Base-by-base conservation (phyloP, 129 eudicot species). In the Helianthus annuus region DNA sequence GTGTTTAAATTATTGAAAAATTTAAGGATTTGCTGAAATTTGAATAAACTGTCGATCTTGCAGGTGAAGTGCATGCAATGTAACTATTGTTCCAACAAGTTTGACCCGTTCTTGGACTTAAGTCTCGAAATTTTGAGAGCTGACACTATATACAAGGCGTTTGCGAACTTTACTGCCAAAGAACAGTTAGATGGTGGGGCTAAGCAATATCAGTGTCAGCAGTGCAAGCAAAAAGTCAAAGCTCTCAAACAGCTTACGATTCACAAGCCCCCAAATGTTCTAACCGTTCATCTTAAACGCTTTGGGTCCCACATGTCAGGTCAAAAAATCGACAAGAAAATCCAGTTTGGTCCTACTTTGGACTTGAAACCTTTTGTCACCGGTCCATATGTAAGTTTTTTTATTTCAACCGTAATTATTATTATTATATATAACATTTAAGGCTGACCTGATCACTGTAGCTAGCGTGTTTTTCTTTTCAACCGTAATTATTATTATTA, bases 1-100 rank as follows among this genome's bases (percentile, higher is more conserved):
- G 49, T 32, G 32, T 15, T 38, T 5, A 36, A 61, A 61, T 36
- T 34, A 11, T 13, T 61, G 16, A 38, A 19, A 70, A 40, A 40
- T 40, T 39, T 10, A 1, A 22, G 42, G 42, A 15, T 51, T 19
- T 48, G 64, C 64, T 77, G 29, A 69, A 3, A 57, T 79, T 56
- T 49, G 48, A 13, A 34, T 45, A 66, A 56, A 48, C 24, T 68
- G 32, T 53, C 12, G 10, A 7, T 72, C 48, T 83, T 65, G 4
- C 73, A 94, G 99, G 99, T 94, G 81, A 90, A 94, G 80, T 94
- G 99, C 89, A 64, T 80, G 96, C 99, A 90, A 56, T 94, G 99
- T 59, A 85, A 84, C 74, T 79, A 70, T 68, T 90, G 91, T 76
- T 94, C 99, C 40, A 67, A 94, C 79, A 94, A 88, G 65, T 94